Percentiles rank a stretch among this genome's conserved stretches.
phyloP scores from a whole-genome alignment of 345 rosid species.

The Alliaria petiolata region DNA sequence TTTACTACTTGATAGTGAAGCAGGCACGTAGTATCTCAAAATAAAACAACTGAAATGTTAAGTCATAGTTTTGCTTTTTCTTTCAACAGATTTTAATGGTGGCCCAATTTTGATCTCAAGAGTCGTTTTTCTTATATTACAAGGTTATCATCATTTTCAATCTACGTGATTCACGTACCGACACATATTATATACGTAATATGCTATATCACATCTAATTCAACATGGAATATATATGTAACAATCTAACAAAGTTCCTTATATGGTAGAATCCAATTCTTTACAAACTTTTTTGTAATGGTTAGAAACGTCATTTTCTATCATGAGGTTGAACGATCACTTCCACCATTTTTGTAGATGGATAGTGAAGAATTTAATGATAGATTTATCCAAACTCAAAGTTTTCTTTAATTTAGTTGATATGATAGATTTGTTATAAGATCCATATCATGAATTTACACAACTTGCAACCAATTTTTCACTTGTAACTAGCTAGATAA shows the following conservation, averaged over 20 bases:
- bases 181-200: slow-evolving; percentile 13
- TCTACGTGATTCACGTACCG: slow-evolving; percentile 17
- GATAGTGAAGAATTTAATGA: neutral
- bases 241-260: neutral
- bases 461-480: neutral
- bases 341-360: neutral
- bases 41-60: neutral
- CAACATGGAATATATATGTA: slow-evolving; percentile 18
- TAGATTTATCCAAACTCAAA: neutral
- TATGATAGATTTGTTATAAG: neutral
- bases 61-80: neutral
- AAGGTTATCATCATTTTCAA: slow-evolving; percentile 15
- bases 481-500: neutral
- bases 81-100: neutral
- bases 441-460: neutral
- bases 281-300: neutral
- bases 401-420: neutral
- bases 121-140: slow-evolving; percentile 16
- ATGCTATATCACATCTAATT: slow-evolving; percentile 11
- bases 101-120: slow-evolving; percentile 20
- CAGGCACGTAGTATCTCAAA: neutral
- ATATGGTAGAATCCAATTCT: slow-evolving; percentile 14
- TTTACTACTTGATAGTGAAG: slow-evolving; percentile 5
- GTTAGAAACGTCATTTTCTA: neutral
- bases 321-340: neutral